These are phyloP conservation scores for Phytophthora vignae DNA, from an alignment of 352 stramenopile species.

Conservation along the genomic window DNA sequence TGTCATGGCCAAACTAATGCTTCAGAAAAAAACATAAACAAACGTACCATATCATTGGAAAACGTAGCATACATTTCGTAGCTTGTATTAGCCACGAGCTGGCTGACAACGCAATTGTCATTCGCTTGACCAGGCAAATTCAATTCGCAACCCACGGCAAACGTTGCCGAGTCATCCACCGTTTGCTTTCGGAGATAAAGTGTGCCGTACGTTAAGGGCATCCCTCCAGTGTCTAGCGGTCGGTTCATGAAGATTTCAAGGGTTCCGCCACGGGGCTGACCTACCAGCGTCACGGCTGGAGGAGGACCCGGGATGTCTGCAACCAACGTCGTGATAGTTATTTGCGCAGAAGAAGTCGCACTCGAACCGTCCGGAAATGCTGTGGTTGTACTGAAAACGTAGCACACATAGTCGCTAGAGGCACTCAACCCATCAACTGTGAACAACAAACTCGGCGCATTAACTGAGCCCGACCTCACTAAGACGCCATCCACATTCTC, in stretches of 20 bases:
- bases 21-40: neutral
- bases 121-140: constrained; percentile 2
- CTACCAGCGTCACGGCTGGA: constrained; percentile 24
- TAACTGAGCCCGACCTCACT: neutral
- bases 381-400: constrained; percentile 30
- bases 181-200: constrained; percentile 43
- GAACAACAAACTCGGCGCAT: constrained; percentile 5
- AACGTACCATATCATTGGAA: constrained; percentile 47
- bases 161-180: constrained; percentile 7
- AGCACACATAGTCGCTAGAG: constrained; percentile 46
- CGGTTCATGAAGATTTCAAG: constrained; percentile 44
- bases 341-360: constrained; percentile 17
- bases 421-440: constrained; percentile 39
- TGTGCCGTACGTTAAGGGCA: constrained; percentile 35
- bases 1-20: neutral
- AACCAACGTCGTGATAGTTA: constrained; percentile 31
- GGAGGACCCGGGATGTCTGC: constrained; percentile 29
- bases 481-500: constrained; percentile 4
- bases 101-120: constrained; percentile 45
- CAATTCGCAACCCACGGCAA: constrained; percentile 30
- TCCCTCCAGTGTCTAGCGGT: constrained; percentile 46
- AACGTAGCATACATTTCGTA: constrained; percentile 62
- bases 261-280: constrained; percentile 37
- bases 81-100: constrained; percentile 40
- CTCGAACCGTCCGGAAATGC: constrained; percentile 29